These are phyloP conservation scores for Hypomyces perniciosus DNA, from an alignment of 2,329 filamentous ascomycete genomes.

Conservation along the genomic window DNA sequence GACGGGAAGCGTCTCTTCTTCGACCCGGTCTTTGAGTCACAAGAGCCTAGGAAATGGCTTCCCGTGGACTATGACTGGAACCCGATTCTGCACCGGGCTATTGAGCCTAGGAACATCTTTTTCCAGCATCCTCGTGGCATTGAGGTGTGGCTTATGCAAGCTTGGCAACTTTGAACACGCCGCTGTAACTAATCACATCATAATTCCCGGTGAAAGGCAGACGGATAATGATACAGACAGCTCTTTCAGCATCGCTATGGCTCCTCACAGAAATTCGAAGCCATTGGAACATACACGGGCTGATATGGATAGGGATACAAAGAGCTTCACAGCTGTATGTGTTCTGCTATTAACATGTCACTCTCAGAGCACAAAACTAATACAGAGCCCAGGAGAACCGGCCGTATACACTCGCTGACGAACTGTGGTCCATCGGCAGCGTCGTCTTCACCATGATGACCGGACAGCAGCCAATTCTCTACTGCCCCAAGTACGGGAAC, in stretches of 20 bases:
- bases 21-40: conserved; percentile 6
- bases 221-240: neutral
- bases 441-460: conserved; percentile 40
- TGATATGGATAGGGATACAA: conserved; percentile 11
- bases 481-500: conserved; percentile 15
- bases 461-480: conserved; percentile 15
- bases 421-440: conserved; percentile 33
- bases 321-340: neutral
- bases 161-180: conserved; percentile 42
- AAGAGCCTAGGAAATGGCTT: conserved; percentile 11
- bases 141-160: conserved; percentile 47
- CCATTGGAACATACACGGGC: conserved; percentile 4
- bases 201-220: neutral
- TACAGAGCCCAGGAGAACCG: conserved; percentile 20
- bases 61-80: conserved; percentile 40
- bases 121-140: conserved; percentile 41
- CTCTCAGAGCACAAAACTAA: neutral
- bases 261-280: conserved; percentile 15
- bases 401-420: conserved; percentile 31
- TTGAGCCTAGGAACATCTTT: conserved; percentile 44
- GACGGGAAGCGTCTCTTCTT: conserved; percentile 34
- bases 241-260: conserved; percentile 11
- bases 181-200: conserved; percentile 32
- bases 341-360: neutral
- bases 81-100: conserved; percentile 44